A percentile compares a stretch with the other conserved stretches of the same genome.
phyloP scores from a whole-genome alignment of 768 basidiomycete genomes.

The Suillus discolor region DNA sequence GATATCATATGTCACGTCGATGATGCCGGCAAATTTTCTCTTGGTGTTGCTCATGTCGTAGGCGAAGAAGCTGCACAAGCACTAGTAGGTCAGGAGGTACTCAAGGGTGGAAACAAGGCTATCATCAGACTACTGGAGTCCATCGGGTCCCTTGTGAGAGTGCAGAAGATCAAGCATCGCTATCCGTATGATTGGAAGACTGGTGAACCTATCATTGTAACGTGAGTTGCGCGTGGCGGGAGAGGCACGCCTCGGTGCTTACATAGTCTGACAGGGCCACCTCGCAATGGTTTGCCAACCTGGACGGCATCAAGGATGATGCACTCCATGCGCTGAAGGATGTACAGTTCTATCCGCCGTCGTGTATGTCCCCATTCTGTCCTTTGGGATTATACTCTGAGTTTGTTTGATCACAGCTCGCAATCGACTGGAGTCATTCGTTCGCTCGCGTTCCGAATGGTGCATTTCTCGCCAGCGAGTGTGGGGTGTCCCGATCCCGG shows the following conservation, averaged over 20 bases:
- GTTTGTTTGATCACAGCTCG: conserved; percentile 53
- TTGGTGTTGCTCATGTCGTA: conserved; percentile 57
- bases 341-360: conserved; percentile 76
- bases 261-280: conserved; percentile 61
- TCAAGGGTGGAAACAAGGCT: conserved; percentile 68
- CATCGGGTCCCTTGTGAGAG: conserved; percentile 57
- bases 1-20: conserved; percentile 84
- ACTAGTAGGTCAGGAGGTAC: conserved; percentile 71
- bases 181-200: conserved; percentile 99
- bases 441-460: conserved; percentile 93
- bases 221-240: conserved; percentile 48
- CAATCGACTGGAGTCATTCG: conserved; percentile 85
- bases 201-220: conserved; percentile 86
- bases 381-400: neutral
- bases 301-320: conserved; percentile 78
- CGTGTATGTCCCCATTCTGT: conserved; percentile 51
- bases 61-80: conserved; percentile 45
- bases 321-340: conserved; percentile 69
- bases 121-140: conserved; percentile 63
- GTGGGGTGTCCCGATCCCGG: conserved; percentile 97
- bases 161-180: conserved; percentile 76
- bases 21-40: conserved; percentile 68
- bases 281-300: conserved; percentile 96
- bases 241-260: neutral
- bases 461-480: conserved; percentile 97